These are phyloP conservation scores for Blepharisma japonicum DNA, from an alignment of 73 alveolate species.

Conservation along the genomic window DNA sequence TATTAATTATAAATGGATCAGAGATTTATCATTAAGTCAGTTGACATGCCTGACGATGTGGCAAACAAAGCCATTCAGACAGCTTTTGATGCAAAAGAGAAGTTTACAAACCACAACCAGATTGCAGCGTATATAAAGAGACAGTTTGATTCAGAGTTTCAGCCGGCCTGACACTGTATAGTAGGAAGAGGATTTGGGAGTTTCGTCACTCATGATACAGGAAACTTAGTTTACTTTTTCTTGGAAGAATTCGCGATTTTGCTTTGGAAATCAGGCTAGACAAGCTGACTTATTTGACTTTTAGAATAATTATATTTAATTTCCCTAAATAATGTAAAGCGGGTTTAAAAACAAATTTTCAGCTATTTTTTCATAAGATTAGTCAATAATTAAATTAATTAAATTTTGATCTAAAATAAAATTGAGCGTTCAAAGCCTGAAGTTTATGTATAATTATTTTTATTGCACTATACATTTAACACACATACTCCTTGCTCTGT, in stretches of 20 bases:
- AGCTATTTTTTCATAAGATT: too few relatives aligned
- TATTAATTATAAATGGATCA: background rate
- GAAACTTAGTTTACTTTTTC: constrained; percentile 95
- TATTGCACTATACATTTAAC: too few relatives aligned
- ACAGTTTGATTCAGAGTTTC: constrained; percentile 98
- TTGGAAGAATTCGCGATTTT: constrained; percentile 73
- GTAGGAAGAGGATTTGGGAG: constrained; percentile 90
- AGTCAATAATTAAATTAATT: too few relatives aligned
- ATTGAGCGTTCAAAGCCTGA: too few relatives aligned
- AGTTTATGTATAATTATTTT: too few relatives aligned
- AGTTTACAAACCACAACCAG: constrained; percentile 38
- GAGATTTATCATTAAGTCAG: background rate
- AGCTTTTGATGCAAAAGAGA: constrained; percentile 82
- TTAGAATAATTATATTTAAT: too few relatives aligned
- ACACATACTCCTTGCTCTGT: too few relatives aligned
- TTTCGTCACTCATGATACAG: constrained; percentile 95
- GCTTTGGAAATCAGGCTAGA: constrained; percentile 20
- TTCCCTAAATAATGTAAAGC: too few relatives aligned
- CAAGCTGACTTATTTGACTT: too few relatives aligned
- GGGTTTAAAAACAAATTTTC: too few relatives aligned
- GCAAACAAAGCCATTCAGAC: constrained; percentile 95
- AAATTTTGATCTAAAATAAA: too few relatives aligned
- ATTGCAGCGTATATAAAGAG: constrained; percentile 96
- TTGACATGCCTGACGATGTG: constrained; percentile 79
- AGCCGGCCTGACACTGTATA: constrained; percentile 98